Base-by-base conservation (phyloP, 2,329 filamentous ascomycete genomes). In the Truncatella angustata region DNA sequence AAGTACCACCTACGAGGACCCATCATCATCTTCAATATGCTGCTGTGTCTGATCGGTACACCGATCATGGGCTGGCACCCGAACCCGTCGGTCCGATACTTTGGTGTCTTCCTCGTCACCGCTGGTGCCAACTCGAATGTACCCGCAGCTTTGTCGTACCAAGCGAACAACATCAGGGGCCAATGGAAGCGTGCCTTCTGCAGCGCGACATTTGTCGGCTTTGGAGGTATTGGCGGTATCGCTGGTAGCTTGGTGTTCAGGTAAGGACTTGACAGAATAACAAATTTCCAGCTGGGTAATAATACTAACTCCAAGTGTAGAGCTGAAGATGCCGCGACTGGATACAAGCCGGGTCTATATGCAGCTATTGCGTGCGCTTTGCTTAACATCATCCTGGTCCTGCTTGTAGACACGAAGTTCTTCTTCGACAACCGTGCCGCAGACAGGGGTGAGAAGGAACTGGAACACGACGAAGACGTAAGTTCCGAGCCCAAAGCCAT, bases 141-240 rank as follows among this genome's bases (percentile, higher is more conserved):
- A 4, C 90, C 91, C 0, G 77, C 84, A 2, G 76, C 83, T 42
- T 83, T 95, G 74, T 81, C 88, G 0, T 94, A 90, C 72, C 90
- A 92, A 72, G 87, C 88, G 43, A 93, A 92, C 73, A 94, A 94
- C 71, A 87, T 94, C 63, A 83, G 88, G 46, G 90, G 89, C 0
- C 89, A 93, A 71, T 93, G 89, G 88, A 93, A 91, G 74, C 82
- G 90, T 40, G 89, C 89, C 1, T 85, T 93, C 61, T 87, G 84
- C 68, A 87, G 83, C 53, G 87, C 89, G 2, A 87, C 86, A 0
- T 77, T 93, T 0, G 86, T 93, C 5, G 87, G 87, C 1, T 82
- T 87, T 44, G 88, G 88, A 5, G 88, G 87, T 1, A 74, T 93
- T 26, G 90, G 90, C 36, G 89, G 90, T 36, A 92, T 93, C 55